Conservation (phyloP, 495 filamentous ascomycete genomes). For the Lentithecium fluviatile region DNA sequence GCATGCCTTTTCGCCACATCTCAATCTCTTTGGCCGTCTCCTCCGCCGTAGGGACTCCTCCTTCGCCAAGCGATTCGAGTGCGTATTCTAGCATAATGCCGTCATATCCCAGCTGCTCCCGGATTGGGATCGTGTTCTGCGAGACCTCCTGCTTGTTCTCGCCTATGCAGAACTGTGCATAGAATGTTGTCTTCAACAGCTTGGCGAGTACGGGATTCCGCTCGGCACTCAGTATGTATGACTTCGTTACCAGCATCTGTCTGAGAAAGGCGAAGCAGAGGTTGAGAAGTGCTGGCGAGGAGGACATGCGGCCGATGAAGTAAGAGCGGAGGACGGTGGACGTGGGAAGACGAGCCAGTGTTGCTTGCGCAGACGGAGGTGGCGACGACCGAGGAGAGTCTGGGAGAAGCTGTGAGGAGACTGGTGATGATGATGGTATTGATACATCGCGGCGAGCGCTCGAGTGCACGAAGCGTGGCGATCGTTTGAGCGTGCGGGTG, state of each 20-base stretch:
- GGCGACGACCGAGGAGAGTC: not conserved
- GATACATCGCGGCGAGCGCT: slow-evolving; percentile 23
- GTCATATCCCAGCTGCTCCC: slow-evolving; percentile 64
- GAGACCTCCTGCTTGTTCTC: slow-evolving; percentile 62
- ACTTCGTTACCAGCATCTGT: slow-evolving; percentile 66
- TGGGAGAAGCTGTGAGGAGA: not conserved
- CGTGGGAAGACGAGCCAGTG: slow-evolving; percentile 55
- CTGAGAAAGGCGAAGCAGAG: slow-evolving; percentile 69
- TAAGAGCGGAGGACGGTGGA: slow-evolving; percentile 74
- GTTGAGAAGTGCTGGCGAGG: slow-evolving; percentile 67
- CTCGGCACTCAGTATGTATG: slow-evolving; percentile 45
- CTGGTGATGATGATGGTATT: not conserved
- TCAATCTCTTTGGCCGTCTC: slow-evolving; percentile 59
- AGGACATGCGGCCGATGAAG: slow-evolving; percentile 75
- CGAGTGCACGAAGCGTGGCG: slow-evolving; percentile 24
- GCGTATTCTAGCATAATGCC: slow-evolving; percentile 80
- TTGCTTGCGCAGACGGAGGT: not conserved
- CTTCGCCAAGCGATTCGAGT: slow-evolving; percentile 62
- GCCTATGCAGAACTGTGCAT: slow-evolving; percentile 82
- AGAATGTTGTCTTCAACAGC: slow-evolving; percentile 74
- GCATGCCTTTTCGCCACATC: slow-evolving; percentile 70
- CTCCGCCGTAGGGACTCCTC: slow-evolving; percentile 43
- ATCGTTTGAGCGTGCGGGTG: slow-evolving; percentile 9
- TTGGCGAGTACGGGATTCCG: slow-evolving; percentile 43
- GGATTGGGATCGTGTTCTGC: slow-evolving; percentile 50